Conservation (phyloP, 345 rosid genomes). For the Turritis glabra region DNA sequence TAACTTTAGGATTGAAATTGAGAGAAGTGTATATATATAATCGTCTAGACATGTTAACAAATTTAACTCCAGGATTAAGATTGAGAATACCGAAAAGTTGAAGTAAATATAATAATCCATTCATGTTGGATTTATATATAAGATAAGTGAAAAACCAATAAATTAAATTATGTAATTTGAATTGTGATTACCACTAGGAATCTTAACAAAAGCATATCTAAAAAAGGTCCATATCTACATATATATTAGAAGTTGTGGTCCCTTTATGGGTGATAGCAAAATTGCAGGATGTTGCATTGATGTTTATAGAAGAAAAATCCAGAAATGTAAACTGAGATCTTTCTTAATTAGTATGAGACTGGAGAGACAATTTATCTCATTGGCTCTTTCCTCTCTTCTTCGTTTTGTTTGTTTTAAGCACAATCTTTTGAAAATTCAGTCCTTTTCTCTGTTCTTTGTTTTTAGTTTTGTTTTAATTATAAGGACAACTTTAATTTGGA, state of each 20-base stretch:
- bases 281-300: slow-evolving; percentile 21
- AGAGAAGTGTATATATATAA: too few species aligned
- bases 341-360: slow-evolving; percentile 37
- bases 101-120: neutral
- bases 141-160: neutral
- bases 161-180: slow-evolving; percentile 1
- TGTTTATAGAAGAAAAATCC: slow-evolving; percentile 25
- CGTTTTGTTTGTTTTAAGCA: slow-evolving; percentile 26
- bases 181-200: slow-evolving; percentile 20
- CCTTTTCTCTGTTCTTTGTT: slow-evolving; percentile 28
- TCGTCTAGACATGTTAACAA: neutral
- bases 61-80: neutral
- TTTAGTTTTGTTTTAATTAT: slow-evolving; percentile 27
- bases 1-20: too few species aligned
- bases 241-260: slow-evolving; percentile 30
- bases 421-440: neutral
- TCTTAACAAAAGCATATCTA: slow-evolving; percentile 19
- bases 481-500: slow-evolving; percentile 24
- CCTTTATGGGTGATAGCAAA: slow-evolving; percentile 26
- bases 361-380: neutral
- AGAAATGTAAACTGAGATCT: slow-evolving; percentile 32
- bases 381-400: slow-evolving; percentile 19
- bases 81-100: neutral
- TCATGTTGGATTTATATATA: slow-evolving; percentile 4
- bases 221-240: slow-evolving; percentile 16